Conservation (phyloP, 1,139 yeast genomes). For the Debaryomyces sp. region DNA sequence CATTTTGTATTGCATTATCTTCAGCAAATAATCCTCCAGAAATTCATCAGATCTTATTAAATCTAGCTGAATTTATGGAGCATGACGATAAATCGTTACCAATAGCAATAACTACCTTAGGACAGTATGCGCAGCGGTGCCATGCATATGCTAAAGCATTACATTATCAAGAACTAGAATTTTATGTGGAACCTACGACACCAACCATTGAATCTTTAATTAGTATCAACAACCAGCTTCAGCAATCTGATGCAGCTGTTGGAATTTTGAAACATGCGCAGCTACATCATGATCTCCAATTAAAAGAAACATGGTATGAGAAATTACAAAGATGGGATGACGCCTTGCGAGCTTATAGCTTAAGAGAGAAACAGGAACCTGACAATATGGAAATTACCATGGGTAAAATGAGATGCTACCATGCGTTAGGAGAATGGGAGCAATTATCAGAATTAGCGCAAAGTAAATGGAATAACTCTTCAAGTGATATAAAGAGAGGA, state of each 20-base stretch:
- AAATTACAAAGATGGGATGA: conserved; percentile 98
- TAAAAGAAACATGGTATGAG: conserved; percentile 97
- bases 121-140: conserved; percentile 91
- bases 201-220: conserved; percentile 92
- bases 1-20: conserved; percentile 83
- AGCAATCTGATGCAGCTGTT: conserved; percentile 97
- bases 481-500: conserved; percentile 74
- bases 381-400: conserved; percentile 76
- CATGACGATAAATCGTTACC: conserved; percentile 96
- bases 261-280: conserved; percentile 97
- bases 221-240: conserved; percentile 89
- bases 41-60: conserved; percentile 84
- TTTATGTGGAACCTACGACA: conserved; percentile 89
- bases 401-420: conserved; percentile 98
- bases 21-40: conserved; percentile 96
- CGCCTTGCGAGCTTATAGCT: conserved; percentile 87
- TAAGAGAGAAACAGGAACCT: conserved; percentile 61
- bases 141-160: conserved; percentile 98
- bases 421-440: conserved; percentile 99
- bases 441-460: conserved; percentile 83
- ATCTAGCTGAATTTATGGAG: conserved; percentile 95
- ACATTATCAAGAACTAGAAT: conserved; percentile 93
- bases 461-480: conserved; percentile 78
- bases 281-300: conserved; percentile 85
- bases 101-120: conserved; percentile 82